Evolutionary conservation across 148 eudicot species (phyloP), one percentile per base, ranked within the genome.

Genomic region (Cornus florida): DNA sequence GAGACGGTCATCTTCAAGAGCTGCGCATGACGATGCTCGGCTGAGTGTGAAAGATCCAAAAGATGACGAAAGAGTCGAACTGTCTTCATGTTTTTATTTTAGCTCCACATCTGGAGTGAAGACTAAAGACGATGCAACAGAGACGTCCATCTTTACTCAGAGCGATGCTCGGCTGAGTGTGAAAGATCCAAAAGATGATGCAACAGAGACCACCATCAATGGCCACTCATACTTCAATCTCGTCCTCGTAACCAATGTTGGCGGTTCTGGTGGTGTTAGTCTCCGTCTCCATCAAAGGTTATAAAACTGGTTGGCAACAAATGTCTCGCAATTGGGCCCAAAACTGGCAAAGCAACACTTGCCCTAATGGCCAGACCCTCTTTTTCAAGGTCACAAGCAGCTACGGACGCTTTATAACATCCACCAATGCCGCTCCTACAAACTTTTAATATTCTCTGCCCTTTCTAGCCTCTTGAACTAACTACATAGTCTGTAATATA

Each of bases 171-270:
- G n/a, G n/a, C n/a, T n/a, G n/a, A n/a, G n/a, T n/a, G n/a, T n/a
- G n/a, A n/a, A n/a, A n/a, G n/a, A n/a, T n/a, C n/a, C n/a, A n/a
- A n/a, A n/a, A n/a, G n/a, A n/a, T n/a, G n/a, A n/a, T n/a, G n/a
- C n/a, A n/a, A n/a, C n/a, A n/a, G n/a, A n/a, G n/a, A n/a, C n/a
- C 74, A 84, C 84, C 28, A 80, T 83, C 10, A 83, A 83, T 69
- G 86, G 86, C 4, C 86, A 83, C 57, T 79, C 86, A 2, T 83
- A 66, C 76, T 83, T 83, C 80, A 83, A 83, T 77, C 73, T 83
- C 2, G 83, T 79, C 9, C 83, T 79, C 0, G 46, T 83, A 6
- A 83, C 86, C 46, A 83, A 83, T 43, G 80, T 79, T 14, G 82
- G 86, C 2, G 80, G 86, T 12, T 70, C 82, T 46, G 82, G 82